phyloP scores from a whole-genome alignment of 2,329 filamentous ascomycete species.

The Colletotrichum musicola region DNA sequence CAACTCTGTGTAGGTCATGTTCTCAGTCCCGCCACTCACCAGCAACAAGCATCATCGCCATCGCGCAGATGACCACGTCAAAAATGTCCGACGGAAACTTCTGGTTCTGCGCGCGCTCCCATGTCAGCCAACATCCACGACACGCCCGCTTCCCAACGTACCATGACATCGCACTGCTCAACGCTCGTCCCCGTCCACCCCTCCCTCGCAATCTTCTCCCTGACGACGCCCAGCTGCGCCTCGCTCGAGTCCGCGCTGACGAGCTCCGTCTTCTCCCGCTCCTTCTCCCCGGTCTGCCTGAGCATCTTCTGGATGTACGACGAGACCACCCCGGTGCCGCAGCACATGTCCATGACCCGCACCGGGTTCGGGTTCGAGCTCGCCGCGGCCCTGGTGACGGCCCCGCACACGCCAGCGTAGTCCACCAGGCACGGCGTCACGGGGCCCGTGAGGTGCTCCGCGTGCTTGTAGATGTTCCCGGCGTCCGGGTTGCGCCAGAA shows the following conservation, averaged over 20 bases:
- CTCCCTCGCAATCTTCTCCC: conserved; percentile 6
- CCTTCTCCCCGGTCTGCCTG: neutral
- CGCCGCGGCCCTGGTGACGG: neutral
- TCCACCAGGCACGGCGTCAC: conserved; percentile 10
- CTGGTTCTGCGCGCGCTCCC: neutral
- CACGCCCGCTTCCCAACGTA: neutral
- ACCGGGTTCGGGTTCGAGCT: neutral
- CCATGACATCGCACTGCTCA: conserved; percentile 3
- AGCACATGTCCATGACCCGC: conserved; percentile 19
- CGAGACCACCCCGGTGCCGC: conserved; percentile 23
- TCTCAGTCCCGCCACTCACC: neutral
- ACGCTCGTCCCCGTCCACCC: conserved; percentile 3
- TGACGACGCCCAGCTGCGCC: conserved; percentile 12
- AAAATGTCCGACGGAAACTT: neutral
- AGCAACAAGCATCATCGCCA: conserved; percentile 21
- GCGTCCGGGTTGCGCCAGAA: conserved; percentile 15
- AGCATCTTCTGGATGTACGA: conserved; percentile 15
- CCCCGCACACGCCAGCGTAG: neutral
- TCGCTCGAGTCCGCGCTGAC: conserved; percentile 15
- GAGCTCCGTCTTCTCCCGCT: neutral
- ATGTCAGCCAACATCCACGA: neutral
- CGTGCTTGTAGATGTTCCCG: conserved; percentile 12
- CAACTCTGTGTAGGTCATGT: too few relatives aligned
- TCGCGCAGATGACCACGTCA: conserved; percentile 8
- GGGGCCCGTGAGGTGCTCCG: conserved; percentile 11